Percentiles rank a stretch among this genome's conserved stretches.
Conservation (phyloP, 352 stramenopile genomes). For the Phytopythium montanum region DNA sequence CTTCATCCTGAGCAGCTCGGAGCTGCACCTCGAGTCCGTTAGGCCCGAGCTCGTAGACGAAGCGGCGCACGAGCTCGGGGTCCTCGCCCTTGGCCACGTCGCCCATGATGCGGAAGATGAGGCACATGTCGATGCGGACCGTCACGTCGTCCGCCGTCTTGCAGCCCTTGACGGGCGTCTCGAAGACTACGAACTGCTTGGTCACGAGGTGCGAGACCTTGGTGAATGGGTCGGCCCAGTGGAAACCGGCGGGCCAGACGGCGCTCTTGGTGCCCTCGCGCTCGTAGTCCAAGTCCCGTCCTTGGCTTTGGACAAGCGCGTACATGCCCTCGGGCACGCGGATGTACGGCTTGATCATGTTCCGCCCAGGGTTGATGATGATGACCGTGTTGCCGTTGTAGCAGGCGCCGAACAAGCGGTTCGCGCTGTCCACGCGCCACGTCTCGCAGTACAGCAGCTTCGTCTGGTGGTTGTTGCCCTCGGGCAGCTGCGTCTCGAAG, state of each 20-base stretch:
- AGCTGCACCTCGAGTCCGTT: constrained; percentile 86
- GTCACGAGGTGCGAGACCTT: constrained; percentile 87
- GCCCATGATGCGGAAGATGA: constrained; percentile 90
- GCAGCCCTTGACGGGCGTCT: constrained; percentile 87
- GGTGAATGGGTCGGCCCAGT: constrained; percentile 68
- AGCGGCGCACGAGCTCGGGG: constrained; percentile 76
- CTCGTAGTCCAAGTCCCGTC: constrained; percentile 62
- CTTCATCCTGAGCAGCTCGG: constrained; percentile 76
- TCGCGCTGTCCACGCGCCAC: constrained; percentile 59
- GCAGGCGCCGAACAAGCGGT: constrained; percentile 73
- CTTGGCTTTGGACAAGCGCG: constrained; percentile 83
- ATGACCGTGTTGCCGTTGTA: constrained; percentile 81
- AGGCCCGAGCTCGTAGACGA: constrained; percentile 86
- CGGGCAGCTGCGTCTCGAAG: constrained; percentile 5
- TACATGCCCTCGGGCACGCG: constrained; percentile 88
- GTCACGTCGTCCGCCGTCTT: constrained; percentile 89
- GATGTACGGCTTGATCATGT: constrained; percentile 71
- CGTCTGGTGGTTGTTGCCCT: constrained; percentile 35
- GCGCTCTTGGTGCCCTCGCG: constrained; percentile 40
- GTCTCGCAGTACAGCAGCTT: constrained; percentile 61
- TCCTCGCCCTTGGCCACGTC: constrained; percentile 81
- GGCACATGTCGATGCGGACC: constrained; percentile 81
- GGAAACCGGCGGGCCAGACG: constrained; percentile 79
- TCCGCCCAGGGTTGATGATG: constrained; percentile 65
- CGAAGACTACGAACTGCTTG: constrained; percentile 87